These are phyloP conservation scores for Fonsecaea monophora DNA, from an alignment of 2,329 filamentous ascomycete genomes.

Conservation along the genomic window DNA sequence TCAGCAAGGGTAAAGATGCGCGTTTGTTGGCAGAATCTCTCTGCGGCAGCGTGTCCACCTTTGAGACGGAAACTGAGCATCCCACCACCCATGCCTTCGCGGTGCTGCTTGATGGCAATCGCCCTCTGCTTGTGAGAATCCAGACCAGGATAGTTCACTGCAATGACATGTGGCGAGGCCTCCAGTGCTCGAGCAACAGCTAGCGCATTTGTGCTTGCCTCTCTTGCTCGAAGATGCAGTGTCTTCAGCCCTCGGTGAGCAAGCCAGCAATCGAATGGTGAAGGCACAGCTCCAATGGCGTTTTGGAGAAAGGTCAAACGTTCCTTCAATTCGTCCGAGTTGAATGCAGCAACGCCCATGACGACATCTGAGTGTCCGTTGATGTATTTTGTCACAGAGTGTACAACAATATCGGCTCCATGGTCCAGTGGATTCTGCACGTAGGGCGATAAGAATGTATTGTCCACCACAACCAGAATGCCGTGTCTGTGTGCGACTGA, in stretches of 20 bases:
- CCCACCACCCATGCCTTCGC: conserved; percentile 90
- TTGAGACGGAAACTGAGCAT: conserved; percentile 97
- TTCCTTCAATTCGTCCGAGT: conserved; percentile 77
- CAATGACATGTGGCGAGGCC: conserved; percentile 78
- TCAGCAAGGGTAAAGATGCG: conserved; percentile 93
- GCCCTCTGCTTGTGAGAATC: conserved; percentile 83
- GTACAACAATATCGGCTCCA: conserved; percentile 94
- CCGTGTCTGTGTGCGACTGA: conserved; percentile 84
- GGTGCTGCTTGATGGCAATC: conserved; percentile 89
- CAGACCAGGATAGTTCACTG: conserved; percentile 94
- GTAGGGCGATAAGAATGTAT: conserved; percentile 96
- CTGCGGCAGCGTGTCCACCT: conserved; percentile 83
- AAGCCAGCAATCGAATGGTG: conserved; percentile 96
- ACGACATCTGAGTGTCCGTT: conserved; percentile 96
- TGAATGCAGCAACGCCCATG: conserved; percentile 97
- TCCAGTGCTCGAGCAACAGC: conserved; percentile 78
- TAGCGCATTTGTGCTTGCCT: conserved; percentile 82
- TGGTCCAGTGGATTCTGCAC: conserved; percentile 95
- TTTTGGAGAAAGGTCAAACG: conserved; percentile 92
- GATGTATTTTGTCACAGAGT: conserved; percentile 99
- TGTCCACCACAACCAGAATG: conserved; percentile 97
- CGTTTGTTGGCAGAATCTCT: conserved; percentile 89
- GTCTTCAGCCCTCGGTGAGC: conserved; percentile 97
- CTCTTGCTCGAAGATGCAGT: conserved; percentile 86
- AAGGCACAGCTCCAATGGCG: conserved; percentile 93